A percentile compares a stretch with the other conserved stretches of the same genome.
Conservation (phyloP, 2,329 filamentous ascomycete genomes). For the Aspergillus felis region DNA sequence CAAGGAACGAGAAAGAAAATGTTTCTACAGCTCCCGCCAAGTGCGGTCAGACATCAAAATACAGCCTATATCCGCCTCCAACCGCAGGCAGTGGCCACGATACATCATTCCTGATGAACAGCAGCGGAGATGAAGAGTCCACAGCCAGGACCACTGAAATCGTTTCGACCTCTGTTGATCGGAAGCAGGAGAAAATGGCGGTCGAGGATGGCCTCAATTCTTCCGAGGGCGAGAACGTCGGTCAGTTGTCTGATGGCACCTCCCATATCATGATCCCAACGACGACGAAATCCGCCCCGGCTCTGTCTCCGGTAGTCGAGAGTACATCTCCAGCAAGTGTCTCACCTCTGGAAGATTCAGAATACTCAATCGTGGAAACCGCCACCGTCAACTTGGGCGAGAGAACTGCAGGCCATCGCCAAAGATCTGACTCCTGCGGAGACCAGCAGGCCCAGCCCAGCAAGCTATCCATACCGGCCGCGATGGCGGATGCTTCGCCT, state of each 20-base stretch:
- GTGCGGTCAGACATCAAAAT: constrained; percentile 20
- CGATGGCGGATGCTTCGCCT: constrained; percentile 27
- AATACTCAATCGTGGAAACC: constrained; percentile 1
- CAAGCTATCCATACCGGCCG: constrained; percentile 22
- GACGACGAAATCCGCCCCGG: constrained; percentile 13
- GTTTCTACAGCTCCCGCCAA: constrained; percentile 19
- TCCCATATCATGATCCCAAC: constrained; percentile 6
- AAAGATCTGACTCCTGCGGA: constrained; percentile 17
- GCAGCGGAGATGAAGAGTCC: constrained; percentile 32
- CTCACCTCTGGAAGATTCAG: constrained; percentile 6
- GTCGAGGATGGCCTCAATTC: constrained; percentile 4
- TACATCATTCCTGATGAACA: constrained; percentile 32
- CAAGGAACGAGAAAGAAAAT: constrained; percentile 22
- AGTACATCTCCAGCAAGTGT: constrained; percentile 19
- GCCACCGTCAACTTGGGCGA: constrained; percentile 3
- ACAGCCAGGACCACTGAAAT: constrained; percentile 16
- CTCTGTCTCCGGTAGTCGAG: constrained; percentile 26
- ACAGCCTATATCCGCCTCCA: constrained; percentile 25
- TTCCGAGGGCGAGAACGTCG: constrained; percentile 4
- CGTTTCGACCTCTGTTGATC: constrained; percentile 16
- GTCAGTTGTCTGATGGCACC: constrained; percentile 2
- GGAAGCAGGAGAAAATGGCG: constrained; percentile 2
- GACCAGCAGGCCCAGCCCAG: constrained; percentile 20
- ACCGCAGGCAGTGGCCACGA: constrained; percentile 21
- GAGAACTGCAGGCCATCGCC: constrained; percentile 2